Conservation (phyloP, 2,329 filamentous ascomycete species). For the Sporothrix mexicana region DNA sequence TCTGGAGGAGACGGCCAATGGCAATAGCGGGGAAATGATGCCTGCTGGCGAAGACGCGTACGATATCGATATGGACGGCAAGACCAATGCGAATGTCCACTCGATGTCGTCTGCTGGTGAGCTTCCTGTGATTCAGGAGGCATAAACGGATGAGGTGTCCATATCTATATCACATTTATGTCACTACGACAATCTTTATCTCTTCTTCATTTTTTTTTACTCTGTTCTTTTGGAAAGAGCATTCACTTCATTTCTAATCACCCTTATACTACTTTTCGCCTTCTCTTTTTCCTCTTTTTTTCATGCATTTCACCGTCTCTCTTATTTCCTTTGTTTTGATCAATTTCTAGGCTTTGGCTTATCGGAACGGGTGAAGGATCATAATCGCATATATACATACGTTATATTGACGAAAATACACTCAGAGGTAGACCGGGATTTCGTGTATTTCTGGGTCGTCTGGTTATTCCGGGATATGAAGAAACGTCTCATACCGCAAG, state of each 20-base stretch:
- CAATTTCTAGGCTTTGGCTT: not conserved
- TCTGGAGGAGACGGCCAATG: not conserved
- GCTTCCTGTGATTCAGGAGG: conserved; percentile 34
- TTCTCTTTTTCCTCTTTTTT: not conserved
- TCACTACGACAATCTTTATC: not conserved
- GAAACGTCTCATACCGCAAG: conserved; percentile 45
- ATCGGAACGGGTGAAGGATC: not conserved
- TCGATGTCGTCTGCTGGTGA: not conserved
- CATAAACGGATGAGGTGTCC: not conserved
- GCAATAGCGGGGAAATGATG: not conserved
- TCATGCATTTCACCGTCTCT: not conserved
- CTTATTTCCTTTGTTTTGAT: not conserved
- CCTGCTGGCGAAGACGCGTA: not conserved
- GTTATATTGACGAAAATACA: not conserved
- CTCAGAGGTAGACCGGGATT: not conserved
- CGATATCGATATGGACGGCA: not conserved
- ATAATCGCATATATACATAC: conserved; percentile 20
- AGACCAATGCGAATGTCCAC: not conserved
- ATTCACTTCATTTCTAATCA: conserved; percentile 1
- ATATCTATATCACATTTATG: not conserved
- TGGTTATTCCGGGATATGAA: conserved; percentile 7
- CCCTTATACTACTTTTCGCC: not conserved
- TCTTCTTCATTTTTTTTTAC: not conserved
- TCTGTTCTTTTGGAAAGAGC: conserved; percentile 11
- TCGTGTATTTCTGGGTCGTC: too few species aligned